Percentiles rank a stretch among this genome's conserved stretches.
phyloP scores from a whole-genome alignment of 352 stramenopile species.

The Nothophytophthora sp. region DNA sequence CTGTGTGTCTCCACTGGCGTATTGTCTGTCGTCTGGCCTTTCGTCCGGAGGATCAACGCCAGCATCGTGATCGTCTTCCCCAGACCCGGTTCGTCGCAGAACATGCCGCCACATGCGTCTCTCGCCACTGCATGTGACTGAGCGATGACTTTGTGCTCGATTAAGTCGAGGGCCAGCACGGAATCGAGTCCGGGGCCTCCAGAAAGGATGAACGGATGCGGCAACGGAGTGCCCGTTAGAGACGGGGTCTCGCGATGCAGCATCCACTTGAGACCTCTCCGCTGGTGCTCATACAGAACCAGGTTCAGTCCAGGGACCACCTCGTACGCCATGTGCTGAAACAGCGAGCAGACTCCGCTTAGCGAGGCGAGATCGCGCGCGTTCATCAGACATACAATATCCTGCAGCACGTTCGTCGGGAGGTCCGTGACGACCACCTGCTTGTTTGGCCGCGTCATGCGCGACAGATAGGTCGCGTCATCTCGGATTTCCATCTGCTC shows the following conservation, averaged over 20 bases:
- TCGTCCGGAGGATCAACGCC: slow-evolving; percentile 75
- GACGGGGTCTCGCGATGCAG: slow-evolving; percentile 63
- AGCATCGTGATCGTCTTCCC: slow-evolving; percentile 90
- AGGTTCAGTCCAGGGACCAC: slow-evolving; percentile 78
- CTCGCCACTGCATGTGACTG: slow-evolving; percentile 17
- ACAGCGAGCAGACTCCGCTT: slow-evolving; percentile 66
- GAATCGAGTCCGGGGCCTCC: slow-evolving; percentile 10
- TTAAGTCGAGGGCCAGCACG: slow-evolving; percentile 46
- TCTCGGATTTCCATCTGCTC: slow-evolving; percentile 73
- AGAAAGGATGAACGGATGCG: slow-evolving; percentile 55
- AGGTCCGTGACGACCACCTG: slow-evolving; percentile 67
- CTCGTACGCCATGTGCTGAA: slow-evolving; percentile 84
- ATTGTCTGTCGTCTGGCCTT: slow-evolving; percentile 48
- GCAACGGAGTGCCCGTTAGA: slow-evolving; percentile 25
- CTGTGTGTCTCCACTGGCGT: slow-evolving; percentile 6
- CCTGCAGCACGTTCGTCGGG: slow-evolving; percentile 55
- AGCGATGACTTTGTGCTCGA: slow-evolving; percentile 47
- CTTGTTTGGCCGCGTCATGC: slow-evolving; percentile 36
- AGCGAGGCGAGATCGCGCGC: slow-evolving; percentile 59
- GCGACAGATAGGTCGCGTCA: slow-evolving; percentile 56
- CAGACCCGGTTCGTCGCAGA: slow-evolving; percentile 83
- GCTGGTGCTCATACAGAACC: slow-evolving; percentile 74
- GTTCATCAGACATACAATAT: slow-evolving; percentile 60
- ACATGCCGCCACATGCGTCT: slow-evolving; percentile 72
- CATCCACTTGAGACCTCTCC: slow-evolving; percentile 79